Evolutionary conservation across 176 grass and related monocot species (phyloP).

Genomic region (Musa troglodytarum): DNA sequence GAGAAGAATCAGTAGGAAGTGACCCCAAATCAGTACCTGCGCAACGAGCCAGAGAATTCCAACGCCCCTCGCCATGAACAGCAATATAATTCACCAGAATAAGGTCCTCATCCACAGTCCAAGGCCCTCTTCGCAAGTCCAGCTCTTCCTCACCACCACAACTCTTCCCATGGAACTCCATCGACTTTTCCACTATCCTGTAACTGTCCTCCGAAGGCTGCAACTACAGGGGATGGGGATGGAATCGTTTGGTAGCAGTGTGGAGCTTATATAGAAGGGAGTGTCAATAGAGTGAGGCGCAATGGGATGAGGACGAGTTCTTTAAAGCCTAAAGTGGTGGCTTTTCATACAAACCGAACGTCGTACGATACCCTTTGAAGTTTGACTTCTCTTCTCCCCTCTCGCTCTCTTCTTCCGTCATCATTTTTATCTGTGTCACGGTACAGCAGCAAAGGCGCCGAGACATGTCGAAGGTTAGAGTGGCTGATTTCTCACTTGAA

Average conservation of each 20-base stretch:
- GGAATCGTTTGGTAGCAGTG: background rate
- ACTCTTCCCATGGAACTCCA: background rate
- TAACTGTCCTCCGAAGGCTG: too few species aligned
- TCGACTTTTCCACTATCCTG: background rate
- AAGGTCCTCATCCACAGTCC: slow-evolving; percentile 92
- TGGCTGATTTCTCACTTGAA: too few species aligned
- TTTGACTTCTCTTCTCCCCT: background rate
- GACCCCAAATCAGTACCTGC: slow-evolving; percentile 39
- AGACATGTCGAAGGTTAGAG: too few species aligned
- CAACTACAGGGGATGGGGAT: background rate
- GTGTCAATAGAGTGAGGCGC: background rate
- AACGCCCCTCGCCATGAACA: slow-evolving; percentile 75
- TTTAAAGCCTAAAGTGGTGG: background rate
- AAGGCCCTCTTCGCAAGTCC: slow-evolving; percentile 69
- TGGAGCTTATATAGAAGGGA: background rate
- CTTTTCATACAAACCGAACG: background rate
- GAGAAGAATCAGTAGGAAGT: too few species aligned
- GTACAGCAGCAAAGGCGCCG: too few species aligned
- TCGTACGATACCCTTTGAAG: background rate
- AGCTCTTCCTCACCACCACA: slow-evolving; percentile 1
- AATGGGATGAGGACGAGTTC: background rate
- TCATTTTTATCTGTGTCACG: background rate
- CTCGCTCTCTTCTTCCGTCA: background rate
- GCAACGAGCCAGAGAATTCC: slow-evolving; percentile 90
- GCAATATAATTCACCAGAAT: slow-evolving; percentile 75